phyloP scores from a whole-genome alignment of 352 stramenopile genomes.

The Phytophthora citrophthora region DNA sequence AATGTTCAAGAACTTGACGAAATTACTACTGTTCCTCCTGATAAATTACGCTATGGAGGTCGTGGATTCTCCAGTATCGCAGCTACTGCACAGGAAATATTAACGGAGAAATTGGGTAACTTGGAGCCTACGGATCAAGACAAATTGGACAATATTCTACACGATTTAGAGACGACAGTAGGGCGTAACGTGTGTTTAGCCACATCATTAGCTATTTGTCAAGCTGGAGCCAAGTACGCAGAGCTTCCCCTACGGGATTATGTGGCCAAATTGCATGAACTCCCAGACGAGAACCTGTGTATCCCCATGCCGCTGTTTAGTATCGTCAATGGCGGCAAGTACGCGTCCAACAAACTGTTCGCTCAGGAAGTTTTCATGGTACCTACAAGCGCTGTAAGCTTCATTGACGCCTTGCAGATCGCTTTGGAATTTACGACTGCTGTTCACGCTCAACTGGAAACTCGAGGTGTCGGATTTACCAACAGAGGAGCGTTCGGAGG shows the following conservation, averaged over 20 bases:
- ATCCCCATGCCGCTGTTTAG: slow-evolving; percentile 81
- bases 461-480: slow-evolving; percentile 57
- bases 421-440: slow-evolving; percentile 53
- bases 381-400: slow-evolving; percentile 59
- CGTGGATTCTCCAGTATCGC: slow-evolving; percentile 46
- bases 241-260: slow-evolving; percentile 64
- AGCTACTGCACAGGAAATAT: slow-evolving; percentile 36
- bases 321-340: slow-evolving; percentile 66
- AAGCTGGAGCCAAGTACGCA: slow-evolving; percentile 66
- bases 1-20: slow-evolving; percentile 9
- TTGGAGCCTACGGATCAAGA: slow-evolving; percentile 59
- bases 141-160: slow-evolving; percentile 44
- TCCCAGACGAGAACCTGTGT: slow-evolving; percentile 50
- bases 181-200: slow-evolving; percentile 67
- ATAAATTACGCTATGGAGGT: slow-evolving; percentile 50
- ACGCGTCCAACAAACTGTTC: slow-evolving; percentile 75
- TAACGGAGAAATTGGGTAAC: slow-evolving; percentile 51
- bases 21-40: slow-evolving; percentile 20
- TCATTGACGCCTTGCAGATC: slow-evolving; percentile 67
- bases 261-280: slow-evolving; percentile 54
- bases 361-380: slow-evolving; percentile 67
- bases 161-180: slow-evolving; percentile 47
- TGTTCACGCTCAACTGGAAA: slow-evolving; percentile 52
- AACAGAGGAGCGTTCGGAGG: slow-evolving; percentile 68
- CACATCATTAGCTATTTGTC: slow-evolving; percentile 63